Evolutionary conservation across 1,284 basidiomycete species (phyloP), one percentile per base, ranked within the genome.

Genomic region (Flammula alnicola): DNA sequence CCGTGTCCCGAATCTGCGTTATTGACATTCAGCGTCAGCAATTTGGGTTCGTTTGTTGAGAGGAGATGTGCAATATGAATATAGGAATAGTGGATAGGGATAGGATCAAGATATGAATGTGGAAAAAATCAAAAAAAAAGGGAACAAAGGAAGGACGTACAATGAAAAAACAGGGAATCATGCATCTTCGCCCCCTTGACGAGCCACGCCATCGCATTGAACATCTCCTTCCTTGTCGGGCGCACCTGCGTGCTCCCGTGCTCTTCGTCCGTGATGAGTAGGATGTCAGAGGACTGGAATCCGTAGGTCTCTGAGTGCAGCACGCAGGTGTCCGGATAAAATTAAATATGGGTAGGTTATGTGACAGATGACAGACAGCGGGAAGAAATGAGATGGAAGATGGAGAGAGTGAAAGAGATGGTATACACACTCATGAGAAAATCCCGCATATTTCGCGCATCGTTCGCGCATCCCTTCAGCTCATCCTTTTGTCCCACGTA

Each of bases 111-210:
- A n/a, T n/a, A n/a, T n/a, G n/a, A n/a, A n/a, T n/a, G n/a, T n/a
- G n/a, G n/a, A n/a, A n/a, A n/a, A n/a, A n/a, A n/a, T n/a, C n/a
- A n/a, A n/a, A 30, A 9, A 17, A 41, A 26, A 26, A 7, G 23
- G 25, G 68, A 78, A 44, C 59, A 6, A 20, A 37, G 9, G 11
- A 23, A 9, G n/a, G 30, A 39, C 54, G 22, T 29, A 88, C 87
- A 95, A 63, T 95, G 93, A 69, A 95, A 89, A 69, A 95, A 93
- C n/a, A 96, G 72, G 1, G 92, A 88, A 67, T 96, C 94, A 56
- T 96, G 79, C 6, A 80, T 73, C 22, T 75, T 71, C 0, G 93
- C 92, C 48, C 77, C 85, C 14, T 74, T 67, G 1, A 95, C 89
- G 10, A 96, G 80, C 93, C 93, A 95, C 32, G 72, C 75, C 88